phyloP scores from a whole-genome alignment of 371 early-diverging fungal genomes.

The Mucor plumbeus region DNA sequence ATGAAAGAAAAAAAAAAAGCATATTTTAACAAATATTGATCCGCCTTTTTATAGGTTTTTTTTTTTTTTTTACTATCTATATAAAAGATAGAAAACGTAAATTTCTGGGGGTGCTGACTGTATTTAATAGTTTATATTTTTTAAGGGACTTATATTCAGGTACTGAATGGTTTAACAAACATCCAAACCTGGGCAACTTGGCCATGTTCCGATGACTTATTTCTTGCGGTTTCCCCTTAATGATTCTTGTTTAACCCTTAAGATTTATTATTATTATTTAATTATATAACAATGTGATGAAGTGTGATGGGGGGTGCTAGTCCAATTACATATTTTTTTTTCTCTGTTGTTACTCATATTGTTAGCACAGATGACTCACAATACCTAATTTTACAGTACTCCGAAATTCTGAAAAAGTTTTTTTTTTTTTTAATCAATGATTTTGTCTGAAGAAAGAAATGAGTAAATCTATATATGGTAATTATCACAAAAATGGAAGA shows the following conservation, averaged over 20 bases:
- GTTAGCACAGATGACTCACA: background rate
- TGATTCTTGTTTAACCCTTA: background rate
- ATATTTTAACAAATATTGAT: slow-evolving; percentile 1
- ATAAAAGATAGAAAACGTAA: slow-evolving; percentile 12
- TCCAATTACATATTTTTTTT: background rate
- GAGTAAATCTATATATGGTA: background rate
- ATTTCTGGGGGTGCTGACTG: slow-evolving; percentile 13
- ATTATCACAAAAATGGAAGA: background rate
- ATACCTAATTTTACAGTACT: background rate
- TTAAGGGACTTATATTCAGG: slow-evolving; percentile 14
- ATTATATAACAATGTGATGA: background rate
- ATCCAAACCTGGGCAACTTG: background rate
- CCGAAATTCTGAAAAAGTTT: background rate
- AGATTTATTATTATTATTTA: background rate
- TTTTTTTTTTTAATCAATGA: background rate
- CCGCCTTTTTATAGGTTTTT: slow-evolving; percentile 4
- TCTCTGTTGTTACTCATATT: slow-evolving; percentile 1
- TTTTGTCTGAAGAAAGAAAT: background rate
- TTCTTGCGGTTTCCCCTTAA: background rate
- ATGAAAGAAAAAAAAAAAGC: slow-evolving; percentile 1
- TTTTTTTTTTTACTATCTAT: slow-evolving; percentile 5
- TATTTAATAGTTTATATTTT: background rate
- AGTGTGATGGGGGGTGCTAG: background rate
- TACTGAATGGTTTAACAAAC: slow-evolving; percentile 12
- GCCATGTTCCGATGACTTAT: slow-evolving; percentile 20